Base-by-base conservation (phyloP, 2,329 filamentous ascomycete genomes). In the Pseudocercospora musae region DNA sequence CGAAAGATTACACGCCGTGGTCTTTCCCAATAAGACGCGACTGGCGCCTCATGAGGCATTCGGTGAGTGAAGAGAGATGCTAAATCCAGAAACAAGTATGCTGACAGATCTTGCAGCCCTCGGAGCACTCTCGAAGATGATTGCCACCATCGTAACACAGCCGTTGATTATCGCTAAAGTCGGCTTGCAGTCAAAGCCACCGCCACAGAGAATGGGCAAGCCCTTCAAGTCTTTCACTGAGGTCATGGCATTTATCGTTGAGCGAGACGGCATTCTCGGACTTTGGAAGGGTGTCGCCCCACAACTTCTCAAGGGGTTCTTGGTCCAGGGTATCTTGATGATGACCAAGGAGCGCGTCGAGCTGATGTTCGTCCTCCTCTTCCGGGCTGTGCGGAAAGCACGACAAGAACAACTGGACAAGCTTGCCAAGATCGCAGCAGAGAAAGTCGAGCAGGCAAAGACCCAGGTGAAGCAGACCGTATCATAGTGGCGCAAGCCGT, bases 281-380 rank as follows among this genome's bases (percentile, higher is more conserved):
- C 82, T 99, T 1, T 99, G 98, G 82, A 99, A 99, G 80, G 95
- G 95, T 46, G 96, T 99, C 69, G 92, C 87, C 0, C 95, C 95
- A 2, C 95, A 99, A 77, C 90, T 99, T 57, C 78, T 92, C 62
- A 99, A 99, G 79, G 95, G 95, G 1, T 79, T 99, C 57, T 76
- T 99, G 54, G 95, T 99, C 2, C 95, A 99, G 74, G 95, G 95
- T 55, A 87, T 99, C 60, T 82, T 99, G 42, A 99, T 99, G 95
- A 99, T 97, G 92, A 95, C 92, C 53, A 99, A 99, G 80, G 95
- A 99, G 79, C 86, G 92, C 69, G 91, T 98, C 78, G 95, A 98
- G 76, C 80, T 98, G 15, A 76, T 92, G 49, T 98, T 97, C 75
- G 82, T 98, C 66, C 80, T 96, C 27, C 84, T 99, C 56, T 88